These are phyloP conservation scores for Parascedosporium putredinis DNA, from an alignment of 2,329 filamentous ascomycete species.

Conservation along the genomic window DNA sequence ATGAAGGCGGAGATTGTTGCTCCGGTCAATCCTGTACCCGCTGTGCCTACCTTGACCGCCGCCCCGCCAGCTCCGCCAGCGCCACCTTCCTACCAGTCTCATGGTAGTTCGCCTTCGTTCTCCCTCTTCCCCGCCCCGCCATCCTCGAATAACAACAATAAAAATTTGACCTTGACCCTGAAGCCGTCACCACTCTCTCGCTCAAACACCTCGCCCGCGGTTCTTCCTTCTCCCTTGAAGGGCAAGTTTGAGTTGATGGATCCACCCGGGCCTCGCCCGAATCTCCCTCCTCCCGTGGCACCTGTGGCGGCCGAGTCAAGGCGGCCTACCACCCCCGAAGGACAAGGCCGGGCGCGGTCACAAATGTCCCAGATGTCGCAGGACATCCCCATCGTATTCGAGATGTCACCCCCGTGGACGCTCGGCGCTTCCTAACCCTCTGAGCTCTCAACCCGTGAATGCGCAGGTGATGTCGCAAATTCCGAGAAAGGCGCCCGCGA, in stretches of 20 bases:
- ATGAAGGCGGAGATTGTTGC: too few species aligned
- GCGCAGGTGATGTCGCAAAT: background rate
- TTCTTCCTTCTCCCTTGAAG: constrained; percentile 3
- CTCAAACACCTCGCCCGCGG: constrained; percentile 3
- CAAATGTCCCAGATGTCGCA: constrained; percentile 8
- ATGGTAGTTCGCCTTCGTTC: constrained; percentile 29
- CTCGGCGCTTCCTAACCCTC: background rate
- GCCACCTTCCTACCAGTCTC: background rate
- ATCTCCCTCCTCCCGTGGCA: background rate
- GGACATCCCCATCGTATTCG: constrained; percentile 6
- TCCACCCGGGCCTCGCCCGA: background rate
- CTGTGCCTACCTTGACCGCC: background rate
- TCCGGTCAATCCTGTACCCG: too few species aligned
- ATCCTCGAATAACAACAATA: constrained; percentile 12
- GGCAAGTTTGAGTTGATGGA: constrained; percentile 4
- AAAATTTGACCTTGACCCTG: constrained; percentile 4
- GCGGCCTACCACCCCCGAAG: too few species aligned
- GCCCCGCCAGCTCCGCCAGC: background rate
- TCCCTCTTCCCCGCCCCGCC: constrained; percentile 32
- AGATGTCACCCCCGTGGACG: background rate
- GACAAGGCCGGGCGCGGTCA: constrained; percentile 1
- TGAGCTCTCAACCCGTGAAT: background rate
- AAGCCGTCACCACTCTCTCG: constrained; percentile 3
- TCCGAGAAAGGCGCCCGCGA: background rate
- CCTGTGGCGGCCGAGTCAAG: background rate